A percentile compares a stretch with the other conserved stretches of the same genome.
phyloP scores from a whole-genome alignment of 352 stramenopile genomes.

The Phytophthora ramorum region DNA sequence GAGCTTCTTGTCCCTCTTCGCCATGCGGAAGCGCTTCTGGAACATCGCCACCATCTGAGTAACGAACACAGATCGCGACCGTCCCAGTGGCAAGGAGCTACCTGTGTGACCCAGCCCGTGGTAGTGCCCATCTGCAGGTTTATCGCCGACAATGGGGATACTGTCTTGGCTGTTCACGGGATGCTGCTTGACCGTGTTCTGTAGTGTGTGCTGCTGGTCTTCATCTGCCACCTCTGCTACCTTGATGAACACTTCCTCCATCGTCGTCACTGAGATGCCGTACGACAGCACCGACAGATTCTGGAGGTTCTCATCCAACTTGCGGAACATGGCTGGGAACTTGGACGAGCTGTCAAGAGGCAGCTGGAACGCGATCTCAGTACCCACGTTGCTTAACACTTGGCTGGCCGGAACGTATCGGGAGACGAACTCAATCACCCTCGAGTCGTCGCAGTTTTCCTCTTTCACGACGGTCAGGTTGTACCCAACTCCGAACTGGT shows the following conservation, averaged over 20 bases:
- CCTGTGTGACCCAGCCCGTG: slow-evolving; percentile 16
- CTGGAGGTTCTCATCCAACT: slow-evolving; percentile 47
- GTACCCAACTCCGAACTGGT: slow-evolving; percentile 65
- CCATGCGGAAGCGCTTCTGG: slow-evolving; percentile 27
- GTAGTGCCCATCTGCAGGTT: slow-evolving; percentile 16
- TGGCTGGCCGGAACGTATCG: slow-evolving; percentile 26
- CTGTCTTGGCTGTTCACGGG: slow-evolving; percentile 19
- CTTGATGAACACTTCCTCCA: slow-evolving; percentile 84
- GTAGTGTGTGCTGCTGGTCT: slow-evolving; percentile 43
- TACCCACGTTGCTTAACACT: slow-evolving; percentile 68
- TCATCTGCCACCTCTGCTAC: slow-evolving; percentile 50
- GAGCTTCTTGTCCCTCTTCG: slow-evolving; percentile 29
- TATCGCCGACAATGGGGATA: slow-evolving; percentile 30
- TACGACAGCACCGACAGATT: slow-evolving; percentile 54
- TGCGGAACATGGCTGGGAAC: slow-evolving; percentile 65
- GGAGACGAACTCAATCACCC: slow-evolving; percentile 4
- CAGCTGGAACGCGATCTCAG: slow-evolving; percentile 72
- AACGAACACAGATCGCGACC: slow-evolving; percentile 27
- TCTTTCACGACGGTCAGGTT: slow-evolving; percentile 70
- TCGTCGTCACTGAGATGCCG: slow-evolving; percentile 79
- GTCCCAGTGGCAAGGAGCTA: slow-evolving; percentile 20
- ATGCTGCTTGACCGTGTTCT: slow-evolving; percentile 38
- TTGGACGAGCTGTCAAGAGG: slow-evolving; percentile 43
- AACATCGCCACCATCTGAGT: slow-evolving; percentile 31
- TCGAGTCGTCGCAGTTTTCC: slow-evolving; percentile 30